These are phyloP conservation scores for Tympanopsis confertula DNA, from an alignment of 2,329 filamentous ascomycete genomes.

Conservation along the genomic window DNA sequence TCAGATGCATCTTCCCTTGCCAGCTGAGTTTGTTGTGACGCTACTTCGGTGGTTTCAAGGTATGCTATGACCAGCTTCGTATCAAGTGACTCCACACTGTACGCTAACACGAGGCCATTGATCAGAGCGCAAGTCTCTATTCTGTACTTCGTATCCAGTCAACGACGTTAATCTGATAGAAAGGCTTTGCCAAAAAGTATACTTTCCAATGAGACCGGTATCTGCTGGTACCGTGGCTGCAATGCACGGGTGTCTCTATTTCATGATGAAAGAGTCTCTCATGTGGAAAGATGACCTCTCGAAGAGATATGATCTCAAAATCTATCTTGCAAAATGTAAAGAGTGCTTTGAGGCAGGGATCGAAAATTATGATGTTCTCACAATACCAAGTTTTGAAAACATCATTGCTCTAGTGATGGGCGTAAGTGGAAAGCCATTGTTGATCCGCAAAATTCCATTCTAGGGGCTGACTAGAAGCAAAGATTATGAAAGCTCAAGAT, in stretches of 20 bases:
- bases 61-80: too few relatives aligned
- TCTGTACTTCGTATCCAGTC: slow-evolving; percentile 9
- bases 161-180: slow-evolving; percentile 9
- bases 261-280: background rate
- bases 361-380: slow-evolving; percentile 11
- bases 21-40: too few relatives aligned
- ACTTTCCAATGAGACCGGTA: slow-evolving; percentile 9
- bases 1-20: too few relatives aligned
- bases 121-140: too few relatives aligned
- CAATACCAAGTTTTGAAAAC: slow-evolving; percentile 12
- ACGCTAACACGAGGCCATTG: too few relatives aligned
- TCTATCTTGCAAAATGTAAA: slow-evolving; percentile 5
- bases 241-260: slow-evolving; percentile 5
- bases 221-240: slow-evolving; percentile 9
- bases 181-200: slow-evolving; percentile 8
- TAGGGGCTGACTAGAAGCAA: background rate
- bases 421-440: slow-evolving; percentile 9
- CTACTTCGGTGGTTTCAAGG: too few relatives aligned
- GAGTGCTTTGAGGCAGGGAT: slow-evolving; percentile 6
- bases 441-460: too few relatives aligned
- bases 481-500: slow-evolving; percentile 1
- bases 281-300: background rate
- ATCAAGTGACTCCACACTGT: too few relatives aligned
- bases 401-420: slow-evolving; percentile 10
- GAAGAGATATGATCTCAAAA: background rate